Conservation (phyloP, 805 yeast species). For the Sungouiozyma intestinalis region DNA sequence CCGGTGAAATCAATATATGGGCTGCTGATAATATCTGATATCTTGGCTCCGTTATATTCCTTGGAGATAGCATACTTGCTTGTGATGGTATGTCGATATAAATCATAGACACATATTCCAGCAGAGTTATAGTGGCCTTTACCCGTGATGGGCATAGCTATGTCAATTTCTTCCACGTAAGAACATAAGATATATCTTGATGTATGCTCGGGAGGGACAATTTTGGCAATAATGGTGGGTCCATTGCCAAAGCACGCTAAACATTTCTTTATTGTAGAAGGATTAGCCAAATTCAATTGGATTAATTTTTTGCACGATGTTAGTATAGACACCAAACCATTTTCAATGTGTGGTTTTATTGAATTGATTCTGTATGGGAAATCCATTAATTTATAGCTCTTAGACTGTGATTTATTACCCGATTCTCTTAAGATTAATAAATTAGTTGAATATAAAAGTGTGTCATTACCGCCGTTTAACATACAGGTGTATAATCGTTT, state of each 20-base stretch:
- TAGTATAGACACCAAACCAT: not conserved
- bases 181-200: slow-evolving; percentile 10
- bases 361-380: not conserved
- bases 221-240: slow-evolving; percentile 4
- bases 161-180: not conserved
- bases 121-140: not conserved
- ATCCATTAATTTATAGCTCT: not conserved
- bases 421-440: not conserved
- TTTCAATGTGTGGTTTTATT: not conserved
- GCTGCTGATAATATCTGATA: slow-evolving; percentile 13
- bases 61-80: slow-evolving; percentile 7
- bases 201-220: slow-evolving; percentile 9
- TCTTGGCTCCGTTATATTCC: slow-evolving; percentile 13
- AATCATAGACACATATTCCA: slow-evolving; percentile 11
- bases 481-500: slow-evolving; percentile 5
- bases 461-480: not conserved
- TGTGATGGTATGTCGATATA: slow-evolving; percentile 4
- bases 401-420: not conserved
- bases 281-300: not conserved
- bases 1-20: slow-evolving; percentile 5
- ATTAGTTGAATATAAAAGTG: not conserved
- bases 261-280: not conserved
- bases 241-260: not conserved
- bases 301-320: not conserved
- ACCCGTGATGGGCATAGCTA: slow-evolving; percentile 3